phyloP scores from a whole-genome alignment of 306 rosid genomes.

The Psophocarpus tetragonolobus region DNA sequence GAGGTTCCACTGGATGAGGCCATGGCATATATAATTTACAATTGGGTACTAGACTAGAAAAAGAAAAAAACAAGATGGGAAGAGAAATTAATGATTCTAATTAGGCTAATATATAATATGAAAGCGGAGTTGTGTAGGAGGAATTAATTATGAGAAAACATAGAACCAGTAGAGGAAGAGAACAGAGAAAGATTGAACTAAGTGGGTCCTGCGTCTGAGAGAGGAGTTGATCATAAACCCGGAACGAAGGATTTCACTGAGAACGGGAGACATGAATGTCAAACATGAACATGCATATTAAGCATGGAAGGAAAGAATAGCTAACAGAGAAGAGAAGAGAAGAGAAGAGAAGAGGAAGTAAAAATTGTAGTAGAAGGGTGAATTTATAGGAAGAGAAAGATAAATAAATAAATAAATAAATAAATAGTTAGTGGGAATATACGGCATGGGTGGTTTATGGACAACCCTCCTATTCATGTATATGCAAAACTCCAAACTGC shows the following conservation, averaged over 20 bases:
- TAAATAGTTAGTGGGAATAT: too few species aligned
- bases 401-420: too few species aligned
- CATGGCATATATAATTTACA: slow-evolving; percentile 32
- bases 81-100: neutral
- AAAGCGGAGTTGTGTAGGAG: neutral
- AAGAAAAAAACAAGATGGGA: neutral
- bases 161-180: slow-evolving; percentile 97
- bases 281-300: slow-evolving; percentile 49
- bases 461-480: too few species aligned
- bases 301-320: slow-evolving; percentile 19
- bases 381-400: slow-evolving; percentile 55
- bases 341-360: slow-evolving; percentile 44
- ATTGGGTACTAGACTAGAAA: neutral
- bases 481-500: too few species aligned
- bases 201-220: slow-evolving; percentile 74
- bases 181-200: slow-evolving; percentile 98
- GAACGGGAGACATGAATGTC: slow-evolving; percentile 89
- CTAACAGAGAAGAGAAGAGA: neutral
- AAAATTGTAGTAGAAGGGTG: slow-evolving; percentile 27
- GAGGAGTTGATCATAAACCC: slow-evolving; percentile 88
- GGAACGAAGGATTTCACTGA: slow-evolving; percentile 91
- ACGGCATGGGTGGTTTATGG: too few species aligned
- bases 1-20: slow-evolving; percentile 80
- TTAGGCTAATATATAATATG: slow-evolving; percentile 6
- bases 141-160: slow-evolving; percentile 68